Evolutionary conservation across 495 filamentous ascomycete genomes (phyloP).

Genomic region (Glarea lozoyensis): DNA sequence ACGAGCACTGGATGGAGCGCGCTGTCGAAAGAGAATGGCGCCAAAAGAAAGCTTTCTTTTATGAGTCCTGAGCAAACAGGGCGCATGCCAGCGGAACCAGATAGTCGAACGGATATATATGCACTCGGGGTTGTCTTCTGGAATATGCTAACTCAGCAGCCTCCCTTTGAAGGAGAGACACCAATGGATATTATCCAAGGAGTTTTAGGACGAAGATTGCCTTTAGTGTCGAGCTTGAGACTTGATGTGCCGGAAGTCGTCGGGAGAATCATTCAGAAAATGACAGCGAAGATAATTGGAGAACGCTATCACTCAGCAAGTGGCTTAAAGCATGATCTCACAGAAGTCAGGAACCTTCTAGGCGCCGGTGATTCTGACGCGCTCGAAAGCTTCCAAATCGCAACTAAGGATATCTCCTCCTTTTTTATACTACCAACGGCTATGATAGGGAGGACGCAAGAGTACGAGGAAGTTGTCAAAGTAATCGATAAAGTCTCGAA

Average conservation of each 20-base stretch:
- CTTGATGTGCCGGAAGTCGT: slow-evolving; percentile 75
- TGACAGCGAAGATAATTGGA: slow-evolving; percentile 75
- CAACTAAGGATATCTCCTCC: slow-evolving; percentile 69
- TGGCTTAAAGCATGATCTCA: slow-evolving; percentile 69
- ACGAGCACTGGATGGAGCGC: slow-evolving; percentile 77
- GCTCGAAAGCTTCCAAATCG: slow-evolving; percentile 62
- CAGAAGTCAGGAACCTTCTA: slow-evolving; percentile 58
- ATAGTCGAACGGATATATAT: slow-evolving; percentile 85
- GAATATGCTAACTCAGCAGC: slow-evolving; percentile 69
- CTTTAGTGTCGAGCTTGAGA: slow-evolving; percentile 61
- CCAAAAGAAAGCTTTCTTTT: slow-evolving; percentile 75
- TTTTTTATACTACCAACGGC: slow-evolving; percentile 72
- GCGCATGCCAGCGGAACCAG: slow-evolving; percentile 78
- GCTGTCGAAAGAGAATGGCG: slow-evolving; percentile 67
- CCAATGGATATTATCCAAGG: slow-evolving; percentile 84
- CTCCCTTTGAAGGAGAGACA: slow-evolving; percentile 66
- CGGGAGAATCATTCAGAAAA: slow-evolving; percentile 74
- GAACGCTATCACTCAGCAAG: slow-evolving; percentile 81
- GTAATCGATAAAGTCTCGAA: slow-evolving; percentile 64
- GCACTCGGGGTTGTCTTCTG: slow-evolving; percentile 80
- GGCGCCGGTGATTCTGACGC: slow-evolving; percentile 63
- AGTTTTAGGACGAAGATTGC: slow-evolving; percentile 67
- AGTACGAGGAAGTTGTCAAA: slow-evolving; percentile 57
- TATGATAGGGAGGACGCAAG: slow-evolving; percentile 72
- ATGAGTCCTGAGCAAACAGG: slow-evolving; percentile 91